A percentile compares a stretch with the other conserved stretches of the same genome.
Conservation (phyloP, 2,329 filamentous ascomycete species). For the Ceratocystis cacaofunesta region DNA sequence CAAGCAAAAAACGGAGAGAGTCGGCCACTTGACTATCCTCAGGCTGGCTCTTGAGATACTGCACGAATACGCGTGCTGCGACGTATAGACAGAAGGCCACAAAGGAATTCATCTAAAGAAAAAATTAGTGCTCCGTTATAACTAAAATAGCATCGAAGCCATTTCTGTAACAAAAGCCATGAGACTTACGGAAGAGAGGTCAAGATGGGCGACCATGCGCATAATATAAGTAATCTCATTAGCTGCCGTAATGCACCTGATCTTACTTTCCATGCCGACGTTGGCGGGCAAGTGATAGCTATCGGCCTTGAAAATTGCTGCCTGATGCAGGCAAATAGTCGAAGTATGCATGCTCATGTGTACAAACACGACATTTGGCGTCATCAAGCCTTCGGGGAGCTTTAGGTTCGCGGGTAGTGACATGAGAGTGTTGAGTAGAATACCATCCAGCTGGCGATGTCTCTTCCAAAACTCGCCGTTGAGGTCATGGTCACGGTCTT, state of each 20-base stretch:
- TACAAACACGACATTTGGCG: constrained; percentile 77
- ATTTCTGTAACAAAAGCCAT: too few relatives aligned
- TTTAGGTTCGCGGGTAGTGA: constrained; percentile 69
- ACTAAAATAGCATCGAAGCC: background rate
- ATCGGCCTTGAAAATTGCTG: constrained; percentile 93
- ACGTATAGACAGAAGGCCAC: constrained; percentile 93
- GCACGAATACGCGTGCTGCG: constrained; percentile 86
- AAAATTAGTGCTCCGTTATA: constrained; percentile 19
- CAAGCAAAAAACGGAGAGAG: constrained; percentile 77
- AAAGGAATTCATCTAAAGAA: constrained; percentile 73
- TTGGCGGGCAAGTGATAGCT: constrained; percentile 65
- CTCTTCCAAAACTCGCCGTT: constrained; percentile 94
- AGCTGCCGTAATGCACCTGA: constrained; percentile 82
- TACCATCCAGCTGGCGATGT: constrained; percentile 76
- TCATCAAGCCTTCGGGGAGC: constrained; percentile 57
- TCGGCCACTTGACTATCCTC: constrained; percentile 65
- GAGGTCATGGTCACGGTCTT: constrained; percentile 73
- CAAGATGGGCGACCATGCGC: constrained; percentile 84
- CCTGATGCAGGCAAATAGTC: constrained; percentile 93
- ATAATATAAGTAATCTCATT: constrained; percentile 91
- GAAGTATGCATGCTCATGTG: constrained; percentile 98
- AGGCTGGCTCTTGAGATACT: constrained; percentile 88
- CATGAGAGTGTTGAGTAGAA: constrained; percentile 73
- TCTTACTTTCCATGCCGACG: constrained; percentile 77
- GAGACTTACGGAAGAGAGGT: constrained; percentile 58